Percentiles rank a stretch among this genome's conserved stretches.
phyloP scores from a whole-genome alignment of 768 basidiomycete genomes.

The Macrolepiota dolichaula region DNA sequence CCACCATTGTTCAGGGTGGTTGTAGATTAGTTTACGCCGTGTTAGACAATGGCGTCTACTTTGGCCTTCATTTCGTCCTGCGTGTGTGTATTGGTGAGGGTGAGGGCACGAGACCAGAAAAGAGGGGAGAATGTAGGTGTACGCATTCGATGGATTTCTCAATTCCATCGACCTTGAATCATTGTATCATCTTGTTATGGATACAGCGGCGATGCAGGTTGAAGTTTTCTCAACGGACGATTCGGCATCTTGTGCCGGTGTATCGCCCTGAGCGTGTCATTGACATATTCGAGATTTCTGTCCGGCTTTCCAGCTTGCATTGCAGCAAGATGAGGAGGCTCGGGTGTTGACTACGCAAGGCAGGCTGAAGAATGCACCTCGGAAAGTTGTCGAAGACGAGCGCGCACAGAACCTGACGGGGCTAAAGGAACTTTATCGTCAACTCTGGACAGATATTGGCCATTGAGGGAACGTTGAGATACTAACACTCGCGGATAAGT shows the following conservation, averaged over 20 bases:
- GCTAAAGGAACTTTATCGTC: background rate
- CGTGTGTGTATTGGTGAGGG: too few relatives aligned
- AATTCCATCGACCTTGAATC: too few relatives aligned
- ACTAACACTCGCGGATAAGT: background rate
- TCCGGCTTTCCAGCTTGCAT: conserved; percentile 24
- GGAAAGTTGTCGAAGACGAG: background rate
- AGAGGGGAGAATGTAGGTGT: too few relatives aligned
- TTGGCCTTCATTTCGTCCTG: too few relatives aligned
- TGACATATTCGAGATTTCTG: conserved; percentile 27
- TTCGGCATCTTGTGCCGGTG: conserved; percentile 6
- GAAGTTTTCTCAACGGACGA: background rate
- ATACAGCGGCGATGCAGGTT: background rate
- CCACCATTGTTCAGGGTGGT: too few relatives aligned
- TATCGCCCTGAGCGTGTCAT: conserved; percentile 19
- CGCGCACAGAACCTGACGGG: background rate
- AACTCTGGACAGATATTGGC: conserved; percentile 2
- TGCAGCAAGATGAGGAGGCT: conserved; percentile 19
- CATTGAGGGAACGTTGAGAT: conserved; percentile 12
- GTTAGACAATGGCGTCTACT: too few relatives aligned
- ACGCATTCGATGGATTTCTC: too few relatives aligned
- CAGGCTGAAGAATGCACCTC: background rate
- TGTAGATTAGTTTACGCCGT: too few relatives aligned
- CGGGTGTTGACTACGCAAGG: conserved; percentile 2
- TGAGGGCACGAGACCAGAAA: too few relatives aligned
- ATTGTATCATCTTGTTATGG: conserved; percentile 3